Evolutionary conservation across 805 yeast species (phyloP), one percentile per base, ranked within the genome.

Genomic region (Yarrowia deformans): DNA sequence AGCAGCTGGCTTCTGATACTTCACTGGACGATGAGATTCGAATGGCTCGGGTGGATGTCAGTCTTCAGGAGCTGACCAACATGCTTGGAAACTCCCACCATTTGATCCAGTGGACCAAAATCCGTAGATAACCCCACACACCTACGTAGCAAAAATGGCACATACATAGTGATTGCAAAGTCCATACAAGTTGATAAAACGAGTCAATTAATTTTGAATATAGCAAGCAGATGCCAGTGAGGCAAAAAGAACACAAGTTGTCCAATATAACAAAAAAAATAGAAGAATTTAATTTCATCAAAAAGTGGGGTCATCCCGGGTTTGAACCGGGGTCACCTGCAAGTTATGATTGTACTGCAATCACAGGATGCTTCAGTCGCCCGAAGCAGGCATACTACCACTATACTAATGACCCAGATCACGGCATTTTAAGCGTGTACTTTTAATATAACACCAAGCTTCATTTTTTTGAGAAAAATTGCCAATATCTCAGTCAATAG

Each of bases 271-370:
- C 29, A 2, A 23, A 23, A 2, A 23, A 23, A 23, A 23, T 4
- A 23, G 2, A 23, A 23, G 4, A 23, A 23, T 23, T 23, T 3
- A 34, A 34, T 34, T 6, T 10, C 23, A 37, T n/a, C 45, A 73
- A 74, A 75, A 75, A 69, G 29, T 46, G 78, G 78, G 78, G 78
- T 76, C 77, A 75, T 75, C 78, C 78, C 78, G 78, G 78, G 76
- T 74, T 75, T 77, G 78, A 75, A 74, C 78, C 78, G 78, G 78
- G 78, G 78, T 75, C 78, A 72, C 78, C 78, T 76, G 78, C 78
- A 75, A 74, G 71, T 73, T 63, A 63, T 49, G 68, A 63, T 63
- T 63, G 55, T 60, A 19, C 29, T 18, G 67, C 68, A 63, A 63
- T 49, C 68, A 63, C 56, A 63, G 68, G 66, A 63, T 48, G 56